A percentile compares a stretch with the other conserved stretches of the same genome.
Conservation (phyloP, 805 yeast genomes). For the Zygoascus flipseniorum region DNA sequence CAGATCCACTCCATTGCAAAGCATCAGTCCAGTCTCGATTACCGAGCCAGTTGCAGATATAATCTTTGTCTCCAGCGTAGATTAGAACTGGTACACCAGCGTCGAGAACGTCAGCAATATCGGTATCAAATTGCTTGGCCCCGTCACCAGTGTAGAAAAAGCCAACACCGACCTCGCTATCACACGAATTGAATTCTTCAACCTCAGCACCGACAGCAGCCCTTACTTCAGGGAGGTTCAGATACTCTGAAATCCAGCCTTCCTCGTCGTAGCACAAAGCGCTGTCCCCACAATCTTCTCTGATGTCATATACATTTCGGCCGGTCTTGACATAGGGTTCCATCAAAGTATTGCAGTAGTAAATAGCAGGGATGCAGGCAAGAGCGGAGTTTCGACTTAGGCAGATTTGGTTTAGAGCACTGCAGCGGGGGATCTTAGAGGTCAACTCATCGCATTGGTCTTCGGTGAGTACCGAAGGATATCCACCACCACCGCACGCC, state of each 20-base stretch:
- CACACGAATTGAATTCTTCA: slow-evolving; percentile 64
- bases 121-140: slow-evolving; percentile 74
- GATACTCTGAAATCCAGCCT: slow-evolving; percentile 61
- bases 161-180: slow-evolving; percentile 45
- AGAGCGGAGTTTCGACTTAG: slow-evolving; percentile 61
- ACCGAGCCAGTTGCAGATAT: slow-evolving; percentile 84
- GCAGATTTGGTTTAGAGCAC: slow-evolving; percentile 61
- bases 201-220: slow-evolving; percentile 82
- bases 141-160: slow-evolving; percentile 70
- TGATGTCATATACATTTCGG: slow-evolving; percentile 78
- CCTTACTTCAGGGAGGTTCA: slow-evolving; percentile 66
- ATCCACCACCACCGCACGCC: slow-evolving; percentile 94
- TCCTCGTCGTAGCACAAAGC: slow-evolving; percentile 65
- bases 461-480: slow-evolving; percentile 62
- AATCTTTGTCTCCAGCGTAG: slow-evolving; percentile 86
- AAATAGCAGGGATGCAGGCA: slow-evolving; percentile 82
- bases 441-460: slow-evolving; percentile 69
- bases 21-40: slow-evolving; percentile 70
- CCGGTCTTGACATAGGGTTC: slow-evolving; percentile 75
- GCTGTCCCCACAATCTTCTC: slow-evolving; percentile 46
- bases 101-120: slow-evolving; percentile 57
- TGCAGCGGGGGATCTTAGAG: slow-evolving; percentile 61
- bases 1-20: slow-evolving; percentile 49
- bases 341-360: slow-evolving; percentile 78
- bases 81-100: slow-evolving; percentile 61